Evolutionary conservation across 1,284 basidiomycete species (phyloP), one percentile per base, ranked within the genome.

Genomic region (Moniliophthora roreri): DNA sequence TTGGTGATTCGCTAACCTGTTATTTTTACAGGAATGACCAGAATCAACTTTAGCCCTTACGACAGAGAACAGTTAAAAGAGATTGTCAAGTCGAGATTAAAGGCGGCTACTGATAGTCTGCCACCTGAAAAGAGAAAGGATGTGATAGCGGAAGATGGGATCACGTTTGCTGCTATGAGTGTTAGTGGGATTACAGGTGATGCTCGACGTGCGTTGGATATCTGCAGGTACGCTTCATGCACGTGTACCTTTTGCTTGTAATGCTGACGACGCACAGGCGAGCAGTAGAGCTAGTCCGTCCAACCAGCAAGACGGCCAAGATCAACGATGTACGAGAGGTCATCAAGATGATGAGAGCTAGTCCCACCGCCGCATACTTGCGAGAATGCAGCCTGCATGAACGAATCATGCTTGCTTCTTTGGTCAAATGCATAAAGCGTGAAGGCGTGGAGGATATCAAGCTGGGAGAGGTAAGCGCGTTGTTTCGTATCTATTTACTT

Each of bases 1-100:
- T 15, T n/a, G 2, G 24, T 28, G 41, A 13, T 6, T 24, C 21
- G 24, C 24, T 32, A 15, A 32, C 16, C 9, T 9, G 13, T 13
- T 13, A 13, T 32, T 39, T 1, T 48, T 47, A 6, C 61, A 94
- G 92, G 95, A n/a, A 94, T 97, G 82, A 87, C 90, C 45, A 87
- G 95, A 32, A 95, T 98, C 62, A 93, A 96, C 60, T 99, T 98
- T 72, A 84, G 91, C 65, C 91, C 97, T 0, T 99, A 99, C 67
- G 88, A 81, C 16, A 87, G 87, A 24, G 66, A 73, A 1, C 91
- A 97, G 62, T 79, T 99, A 2, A 83, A 91, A 53, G 81, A 89
- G 60, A 99, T 99, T 58, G 91, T 98, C 7, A 82, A 86, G 41
- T 85, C 91, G 0, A 83, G 97, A 3, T 73, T 99, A 41, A 71